Conservation (phyloP, 169 alveolate genomes). For the Eimeria necatrix region DNA sequence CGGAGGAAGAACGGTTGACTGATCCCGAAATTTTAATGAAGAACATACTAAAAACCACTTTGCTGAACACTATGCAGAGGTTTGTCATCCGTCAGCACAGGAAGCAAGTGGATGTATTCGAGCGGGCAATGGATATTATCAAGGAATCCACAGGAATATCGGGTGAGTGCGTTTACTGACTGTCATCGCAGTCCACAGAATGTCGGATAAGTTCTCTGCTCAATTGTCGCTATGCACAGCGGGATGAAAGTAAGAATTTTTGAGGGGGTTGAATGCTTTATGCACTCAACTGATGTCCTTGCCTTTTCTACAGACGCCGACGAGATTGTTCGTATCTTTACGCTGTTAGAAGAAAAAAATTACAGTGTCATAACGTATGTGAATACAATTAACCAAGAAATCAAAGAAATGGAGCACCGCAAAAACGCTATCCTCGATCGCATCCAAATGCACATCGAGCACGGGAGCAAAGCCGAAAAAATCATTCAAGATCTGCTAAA, state of each 20-base stretch:
- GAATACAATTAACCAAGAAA: conserved; percentile 53
- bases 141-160: conserved; percentile 64
- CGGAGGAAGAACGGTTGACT: conserved; percentile 43
- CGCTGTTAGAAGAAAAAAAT: conserved; percentile 63
- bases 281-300: not conserved
- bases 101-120: conserved; percentile 38
- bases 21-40: conserved; percentile 66
- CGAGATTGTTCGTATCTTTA: conserved; percentile 71
- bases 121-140: conserved; percentile 70
- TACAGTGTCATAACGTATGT: conserved; percentile 71
- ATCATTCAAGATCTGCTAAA: conserved; percentile 37
- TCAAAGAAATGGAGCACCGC: not conserved
- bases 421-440: not conserved
- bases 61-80: conserved; percentile 57
- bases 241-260: too few species aligned
- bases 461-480: conserved; percentile 38
- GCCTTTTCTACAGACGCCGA: conserved; percentile 49
- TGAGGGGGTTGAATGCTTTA: not conserved
- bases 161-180: conserved; percentile 3
- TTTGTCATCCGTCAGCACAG: conserved; percentile 41
- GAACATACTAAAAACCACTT: conserved; percentile 42
- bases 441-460: conserved; percentile 41
- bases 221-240: not conserved
- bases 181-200: not conserved
- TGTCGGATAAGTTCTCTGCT: not conserved